Percentiles rank a stretch among this genome's conserved stretches.
Conservation (phyloP, 768 basidiomycete species). For the Trichaptum fuscoviolaceum region DNA sequence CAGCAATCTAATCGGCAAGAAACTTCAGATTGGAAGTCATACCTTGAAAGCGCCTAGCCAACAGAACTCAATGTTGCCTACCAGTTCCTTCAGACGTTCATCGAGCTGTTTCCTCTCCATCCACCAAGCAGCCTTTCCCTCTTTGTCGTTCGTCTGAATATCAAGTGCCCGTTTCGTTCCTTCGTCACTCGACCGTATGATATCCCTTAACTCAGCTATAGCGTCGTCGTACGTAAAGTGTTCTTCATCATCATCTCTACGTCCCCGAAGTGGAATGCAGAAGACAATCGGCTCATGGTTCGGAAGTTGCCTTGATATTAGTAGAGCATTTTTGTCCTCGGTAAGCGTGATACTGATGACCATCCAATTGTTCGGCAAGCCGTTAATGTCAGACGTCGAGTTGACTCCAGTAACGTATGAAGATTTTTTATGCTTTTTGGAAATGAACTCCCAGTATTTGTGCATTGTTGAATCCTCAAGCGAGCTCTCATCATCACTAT, state of each 20-base stretch:
- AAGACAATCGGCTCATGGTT: constrained; percentile 68
- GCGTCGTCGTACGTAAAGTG: constrained; percentile 75
- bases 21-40: constrained; percentile 14
- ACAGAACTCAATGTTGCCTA: constrained; percentile 87
- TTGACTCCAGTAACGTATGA: constrained; percentile 36
- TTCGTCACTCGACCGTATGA: constrained; percentile 74
- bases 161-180: constrained; percentile 66
- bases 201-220: constrained; percentile 66
- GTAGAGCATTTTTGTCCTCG: constrained; percentile 76
- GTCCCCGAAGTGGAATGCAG: constrained; percentile 81
- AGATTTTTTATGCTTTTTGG: constrained; percentile 47
- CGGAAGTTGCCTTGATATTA: constrained; percentile 73
- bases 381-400: constrained; percentile 34
- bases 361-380: constrained; percentile 75
- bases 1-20: not conserved
- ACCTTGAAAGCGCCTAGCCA: constrained; percentile 99
- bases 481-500: constrained; percentile 34
- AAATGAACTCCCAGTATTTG: constrained; percentile 59
- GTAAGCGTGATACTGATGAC: constrained; percentile 80
- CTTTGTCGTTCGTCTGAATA: constrained; percentile 61
- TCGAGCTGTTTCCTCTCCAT: constrained; percentile 72
- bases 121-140: constrained; percentile 82
- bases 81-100: constrained; percentile 60
- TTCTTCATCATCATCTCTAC: constrained; percentile 71
- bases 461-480: constrained; percentile 31